A percentile compares a stretch with the other conserved stretches of the same genome.
Conservation (phyloP, 2,329 filamentous ascomycete genomes). For the Talaromyces marneffei region DNA sequence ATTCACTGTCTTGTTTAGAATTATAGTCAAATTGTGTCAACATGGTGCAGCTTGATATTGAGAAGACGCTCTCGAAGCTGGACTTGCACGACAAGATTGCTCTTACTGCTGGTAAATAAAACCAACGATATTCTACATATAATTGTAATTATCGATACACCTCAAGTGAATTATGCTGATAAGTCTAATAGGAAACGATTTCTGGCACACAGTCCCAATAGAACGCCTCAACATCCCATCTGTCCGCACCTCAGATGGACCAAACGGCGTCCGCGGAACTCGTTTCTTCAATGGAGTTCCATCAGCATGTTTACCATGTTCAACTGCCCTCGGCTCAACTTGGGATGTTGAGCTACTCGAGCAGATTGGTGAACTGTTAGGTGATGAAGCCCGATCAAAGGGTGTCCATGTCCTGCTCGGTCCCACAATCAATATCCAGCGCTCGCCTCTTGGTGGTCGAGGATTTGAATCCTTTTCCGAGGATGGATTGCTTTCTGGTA, state of each 20-base stretch:
- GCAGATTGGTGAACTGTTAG: conserved; percentile 65
- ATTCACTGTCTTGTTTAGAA: neutral
- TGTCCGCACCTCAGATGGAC: conserved; percentile 63
- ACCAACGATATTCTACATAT: neutral
- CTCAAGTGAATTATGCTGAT: too few species aligned
- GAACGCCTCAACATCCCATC: conserved; percentile 58
- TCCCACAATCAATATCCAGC: conserved; percentile 75
- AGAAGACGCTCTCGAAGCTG: conserved; percentile 49
- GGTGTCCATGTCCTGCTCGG: conserved; percentile 69
- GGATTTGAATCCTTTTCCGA: conserved; percentile 86
- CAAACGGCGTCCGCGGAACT: conserved; percentile 63
- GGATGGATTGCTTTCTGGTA: conserved; percentile 71
- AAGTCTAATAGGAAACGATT: conserved; percentile 43
- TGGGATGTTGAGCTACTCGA: conserved; percentile 69
- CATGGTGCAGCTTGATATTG: conserved; percentile 34
- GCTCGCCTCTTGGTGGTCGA: conserved; percentile 74
- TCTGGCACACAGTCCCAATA: conserved; percentile 64
- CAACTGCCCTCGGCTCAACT: conserved; percentile 70
- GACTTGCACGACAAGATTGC: conserved; percentile 55
- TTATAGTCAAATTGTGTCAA: neutral
- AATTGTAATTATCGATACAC: too few species aligned
- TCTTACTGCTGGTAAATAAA: conserved; percentile 29
- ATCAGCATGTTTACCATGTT: conserved; percentile 73
- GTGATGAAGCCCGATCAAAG: conserved; percentile 65
- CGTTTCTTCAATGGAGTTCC: conserved; percentile 62